These are phyloP conservation scores for Globisporangium alternatum DNA, from an alignment of 352 stramenopile species.

Conservation along the genomic window DNA sequence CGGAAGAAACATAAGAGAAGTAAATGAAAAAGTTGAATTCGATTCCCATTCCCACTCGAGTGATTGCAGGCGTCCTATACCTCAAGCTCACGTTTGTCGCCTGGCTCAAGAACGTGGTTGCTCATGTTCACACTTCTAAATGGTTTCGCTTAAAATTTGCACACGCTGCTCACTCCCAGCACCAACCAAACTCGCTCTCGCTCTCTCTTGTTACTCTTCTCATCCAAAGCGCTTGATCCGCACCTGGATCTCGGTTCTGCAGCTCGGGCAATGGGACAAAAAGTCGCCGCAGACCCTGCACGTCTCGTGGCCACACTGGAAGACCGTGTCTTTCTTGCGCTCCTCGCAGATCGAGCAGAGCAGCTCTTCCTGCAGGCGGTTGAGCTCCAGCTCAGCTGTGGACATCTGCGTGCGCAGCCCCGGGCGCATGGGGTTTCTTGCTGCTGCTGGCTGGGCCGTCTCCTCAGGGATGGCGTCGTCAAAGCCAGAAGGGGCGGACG, in stretches of 20 bases:
- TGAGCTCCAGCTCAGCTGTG: constrained; percentile 54
- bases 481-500: constrained; percentile 16
- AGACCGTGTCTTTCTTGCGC: constrained; percentile 72
- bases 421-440: constrained; percentile 2
- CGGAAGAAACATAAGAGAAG: neutral
- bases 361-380: constrained; percentile 55
- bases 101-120: neutral
- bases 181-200: neutral
- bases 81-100: no score
- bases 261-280: constrained; percentile 67
- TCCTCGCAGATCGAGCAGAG: constrained; percentile 79
- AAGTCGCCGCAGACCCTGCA: constrained; percentile 52
- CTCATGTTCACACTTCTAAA: neutral
- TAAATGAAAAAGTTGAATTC: neutral
- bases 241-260: constrained; percentile 66
- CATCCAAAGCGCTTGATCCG: constrained; percentile 71
- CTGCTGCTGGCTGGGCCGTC: neutral
- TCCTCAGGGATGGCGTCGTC: neutral
- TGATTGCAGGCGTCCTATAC: no score
- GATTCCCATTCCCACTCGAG: no score
- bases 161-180: neutral
- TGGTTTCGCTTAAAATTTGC: neutral
- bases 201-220: constrained; percentile 10
- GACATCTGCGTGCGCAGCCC: constrained; percentile 36
- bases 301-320: constrained; percentile 84